Percentiles rank a stretch among this genome's conserved stretches.
These are phyloP conservation scores for Claviceps maximensis DNA, from an alignment of 2,329 filamentous ascomycete genomes.

Conservation along the genomic window DNA sequence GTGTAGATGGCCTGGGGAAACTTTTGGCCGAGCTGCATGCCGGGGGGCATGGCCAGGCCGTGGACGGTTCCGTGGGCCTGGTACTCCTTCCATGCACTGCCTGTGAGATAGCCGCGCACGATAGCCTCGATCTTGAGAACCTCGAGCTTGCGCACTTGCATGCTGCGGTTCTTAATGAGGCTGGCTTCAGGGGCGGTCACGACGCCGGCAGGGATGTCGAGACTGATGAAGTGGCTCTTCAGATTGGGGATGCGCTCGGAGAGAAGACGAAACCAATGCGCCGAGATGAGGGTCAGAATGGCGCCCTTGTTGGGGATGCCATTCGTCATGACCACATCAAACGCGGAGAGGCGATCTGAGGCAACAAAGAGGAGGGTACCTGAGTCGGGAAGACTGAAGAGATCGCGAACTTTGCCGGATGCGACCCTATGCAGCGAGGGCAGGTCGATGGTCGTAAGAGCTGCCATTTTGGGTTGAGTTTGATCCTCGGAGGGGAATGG, in stretches of 20 bases:
- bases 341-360: constrained; percentile 86
- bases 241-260: constrained; percentile 31
- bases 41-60: constrained; percentile 54
- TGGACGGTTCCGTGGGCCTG: constrained; percentile 62
- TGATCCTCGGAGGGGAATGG: no score
- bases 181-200: constrained; percentile 29
- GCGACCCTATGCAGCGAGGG: constrained; percentile 22
- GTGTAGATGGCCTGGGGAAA: constrained; percentile 52
- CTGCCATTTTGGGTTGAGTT: constrained; percentile 8
- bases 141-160: constrained; percentile 53
- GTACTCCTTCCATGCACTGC: constrained; percentile 70
- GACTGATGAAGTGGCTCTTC: constrained; percentile 38
- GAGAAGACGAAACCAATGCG: constrained; percentile 42
- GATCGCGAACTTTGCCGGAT: constrained; percentile 62
- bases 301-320: constrained; percentile 40
- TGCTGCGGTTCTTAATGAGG: constrained; percentile 48
- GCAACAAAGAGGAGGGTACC: constrained; percentile 65
- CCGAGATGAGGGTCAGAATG: constrained; percentile 31
- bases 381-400: constrained; percentile 55
- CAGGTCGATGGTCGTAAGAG: constrained; percentile 18
- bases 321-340: constrained; percentile 82
- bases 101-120: constrained; percentile 82
- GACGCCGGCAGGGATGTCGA: constrained; percentile 22
- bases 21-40: constrained; percentile 56
- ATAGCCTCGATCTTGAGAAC: constrained; percentile 16